Evolutionary conservation across 1,284 basidiomycete species (phyloP), one percentile per base, ranked within the genome.

Genomic region (Ustilago bromivora): DNA sequence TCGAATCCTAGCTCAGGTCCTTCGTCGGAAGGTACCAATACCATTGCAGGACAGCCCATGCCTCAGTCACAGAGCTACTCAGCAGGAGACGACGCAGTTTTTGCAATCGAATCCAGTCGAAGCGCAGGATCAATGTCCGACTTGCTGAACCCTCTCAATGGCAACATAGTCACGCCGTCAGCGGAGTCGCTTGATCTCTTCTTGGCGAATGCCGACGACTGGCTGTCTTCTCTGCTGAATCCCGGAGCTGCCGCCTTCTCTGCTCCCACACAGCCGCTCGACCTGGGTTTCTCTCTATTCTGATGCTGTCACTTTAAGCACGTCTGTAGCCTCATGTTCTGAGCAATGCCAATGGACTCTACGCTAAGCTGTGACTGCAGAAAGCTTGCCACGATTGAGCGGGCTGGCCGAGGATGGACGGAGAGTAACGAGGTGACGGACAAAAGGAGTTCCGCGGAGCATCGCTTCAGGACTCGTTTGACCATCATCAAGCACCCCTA

Each of bases 171-270:
- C 53, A 75, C 67, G 0, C 67, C 72, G 8, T 61, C 67, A 4
- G 72, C 63, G 13, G 67, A 75, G 12, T 75, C 72, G 34, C 47
- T 75, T 17, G 72, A 75, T n/a, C 61, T 75, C 28, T 75, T 75
- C 41, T 57, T 75, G 12, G 66, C 67, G 13, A 75, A 75, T 36
- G 72, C 72, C 1, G 72, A 75, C 62, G 72, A 75, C 31, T 75
- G 72, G 72, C 63, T 75, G 10, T 75, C 72, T 17, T 70, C 67
- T 55, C 38, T 75, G 36, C 67, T 75, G 53, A 75, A 75, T 10
- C 72, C 72, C 5, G 65, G 63, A 1, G 72, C 63, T 5, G 72
- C 72, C 17, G 72, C 72, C 0, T 72, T 72, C 31, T 60, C 65
- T 0, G 65, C 70, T 5, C 70, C 70, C 1, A 64, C 61, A 1